A percentile compares a stretch with the other conserved stretches of the same genome.
Conservation (phyloP, 306 rosid genomes). For the Amphicarpaea edgeworthii region DNA sequence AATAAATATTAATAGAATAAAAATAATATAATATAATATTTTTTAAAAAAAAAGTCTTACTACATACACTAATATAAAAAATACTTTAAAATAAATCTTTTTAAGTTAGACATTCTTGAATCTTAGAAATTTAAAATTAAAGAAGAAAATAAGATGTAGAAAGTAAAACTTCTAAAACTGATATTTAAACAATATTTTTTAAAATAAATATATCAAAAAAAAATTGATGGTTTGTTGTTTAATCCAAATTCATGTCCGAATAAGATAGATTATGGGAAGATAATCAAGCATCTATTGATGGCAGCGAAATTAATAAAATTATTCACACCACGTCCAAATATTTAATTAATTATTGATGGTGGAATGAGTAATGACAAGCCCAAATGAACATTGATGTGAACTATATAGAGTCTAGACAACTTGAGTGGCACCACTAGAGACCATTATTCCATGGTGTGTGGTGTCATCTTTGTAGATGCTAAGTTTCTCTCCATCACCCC, state of each 20-base stretch:
- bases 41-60: no score
- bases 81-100: not conserved
- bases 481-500: conserved; percentile 72
- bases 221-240: no score
- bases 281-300: conserved; percentile 14
- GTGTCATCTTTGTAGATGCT: conserved; percentile 51
- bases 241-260: not conserved
- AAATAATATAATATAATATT: no score
- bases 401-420: no score
- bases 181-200: not conserved
- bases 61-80: not conserved
- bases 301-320: conserved; percentile 5
- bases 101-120: not conserved
- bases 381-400: no score
- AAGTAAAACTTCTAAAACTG: not conserved
- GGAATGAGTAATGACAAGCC: no score
- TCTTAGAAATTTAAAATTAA: not conserved
- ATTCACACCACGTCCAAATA: conserved; percentile 20
- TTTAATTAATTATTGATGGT: not conserved
- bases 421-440: conserved; percentile 57
- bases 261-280: conserved; percentile 11
- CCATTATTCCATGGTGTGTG: conserved; percentile 12
- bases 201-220: no score
- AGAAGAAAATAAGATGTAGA: not conserved
- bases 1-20: no score